phyloP scores from a whole-genome alignment of 1,284 basidiomycete genomes.

The Cryptococcus sp. region DNA sequence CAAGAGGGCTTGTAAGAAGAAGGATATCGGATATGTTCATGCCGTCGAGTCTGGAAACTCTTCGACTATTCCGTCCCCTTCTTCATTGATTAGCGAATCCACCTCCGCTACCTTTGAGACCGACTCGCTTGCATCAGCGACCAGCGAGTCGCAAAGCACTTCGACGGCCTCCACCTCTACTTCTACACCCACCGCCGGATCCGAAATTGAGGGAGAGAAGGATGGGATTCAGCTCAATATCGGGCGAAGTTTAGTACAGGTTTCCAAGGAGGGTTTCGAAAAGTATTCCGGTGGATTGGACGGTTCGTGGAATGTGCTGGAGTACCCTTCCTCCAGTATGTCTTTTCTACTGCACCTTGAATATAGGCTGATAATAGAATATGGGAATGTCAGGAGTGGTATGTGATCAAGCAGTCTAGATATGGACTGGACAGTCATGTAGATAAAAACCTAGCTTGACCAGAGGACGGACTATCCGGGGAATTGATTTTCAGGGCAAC shows the following conservation, averaged over 20 bases:
- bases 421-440: too few relatives aligned
- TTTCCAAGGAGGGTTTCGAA: background rate
- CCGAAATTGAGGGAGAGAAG: background rate
- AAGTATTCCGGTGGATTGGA: background rate
- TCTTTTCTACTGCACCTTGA: background rate
- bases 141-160: too few relatives aligned
- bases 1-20: background rate
- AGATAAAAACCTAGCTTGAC: too few relatives aligned
- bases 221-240: background rate
- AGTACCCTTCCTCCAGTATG: background rate
- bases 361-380: background rate
- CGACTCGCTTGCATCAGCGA: background rate
- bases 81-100: background rate
- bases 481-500: too few relatives aligned
- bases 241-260: background rate
- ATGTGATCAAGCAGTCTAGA: too few relatives aligned
- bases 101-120: background rate
- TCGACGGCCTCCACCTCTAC: background rate
- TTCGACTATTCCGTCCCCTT: background rate
- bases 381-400: background rate
- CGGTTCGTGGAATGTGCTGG: background rate
- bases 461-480: too few relatives aligned
- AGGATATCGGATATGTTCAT: background rate
- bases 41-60: background rate
- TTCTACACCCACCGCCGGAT: background rate